Evolutionary conservation across 352 stramenopile genomes (phyloP).

Genomic region (Aphanomyces euteiches): DNA sequence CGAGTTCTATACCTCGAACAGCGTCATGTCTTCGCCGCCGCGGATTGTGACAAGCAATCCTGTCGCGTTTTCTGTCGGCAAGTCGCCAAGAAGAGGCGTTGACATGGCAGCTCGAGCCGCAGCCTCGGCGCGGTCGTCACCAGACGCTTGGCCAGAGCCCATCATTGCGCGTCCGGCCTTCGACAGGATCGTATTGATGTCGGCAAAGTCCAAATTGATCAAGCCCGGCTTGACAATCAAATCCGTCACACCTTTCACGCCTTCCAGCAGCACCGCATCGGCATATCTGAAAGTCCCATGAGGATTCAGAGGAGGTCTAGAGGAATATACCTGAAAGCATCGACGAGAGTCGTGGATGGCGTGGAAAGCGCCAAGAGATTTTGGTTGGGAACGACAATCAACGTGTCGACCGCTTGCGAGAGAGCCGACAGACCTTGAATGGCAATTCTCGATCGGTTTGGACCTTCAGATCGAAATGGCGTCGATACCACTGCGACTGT

Average conservation of each 20-base stretch:
- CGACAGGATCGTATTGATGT: constrained; percentile 94
- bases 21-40: constrained; percentile 89
- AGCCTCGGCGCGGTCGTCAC: constrained; percentile 81
- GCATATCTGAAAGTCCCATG: constrained; percentile 37
- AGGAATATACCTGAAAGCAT: constrained; percentile 83
- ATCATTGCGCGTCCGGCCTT: constrained; percentile 94
- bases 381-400: constrained; percentile 97
- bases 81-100: constrained; percentile 90
- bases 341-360: constrained; percentile 89
- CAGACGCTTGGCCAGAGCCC: constrained; percentile 73
- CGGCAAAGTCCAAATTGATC: constrained; percentile 97
- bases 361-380: constrained; percentile 91
- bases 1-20: constrained; percentile 64
- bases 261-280: constrained; percentile 94
- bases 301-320: constrained; percentile 34
- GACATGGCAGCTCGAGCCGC: constrained; percentile 92
- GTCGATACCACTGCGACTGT: constrained; percentile 96
- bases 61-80: constrained; percentile 90
- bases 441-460: constrained; percentile 90
- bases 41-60: constrained; percentile 95
- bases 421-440: constrained; percentile 90
- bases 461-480: constrained; percentile 94
- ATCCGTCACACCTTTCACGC: constrained; percentile 94
- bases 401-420: constrained; percentile 90
- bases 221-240: constrained; percentile 94